These are phyloP conservation scores for Botrytis pseudocinerea DNA, from an alignment of 2,329 filamentous ascomycete species.

Conservation along the genomic window DNA sequence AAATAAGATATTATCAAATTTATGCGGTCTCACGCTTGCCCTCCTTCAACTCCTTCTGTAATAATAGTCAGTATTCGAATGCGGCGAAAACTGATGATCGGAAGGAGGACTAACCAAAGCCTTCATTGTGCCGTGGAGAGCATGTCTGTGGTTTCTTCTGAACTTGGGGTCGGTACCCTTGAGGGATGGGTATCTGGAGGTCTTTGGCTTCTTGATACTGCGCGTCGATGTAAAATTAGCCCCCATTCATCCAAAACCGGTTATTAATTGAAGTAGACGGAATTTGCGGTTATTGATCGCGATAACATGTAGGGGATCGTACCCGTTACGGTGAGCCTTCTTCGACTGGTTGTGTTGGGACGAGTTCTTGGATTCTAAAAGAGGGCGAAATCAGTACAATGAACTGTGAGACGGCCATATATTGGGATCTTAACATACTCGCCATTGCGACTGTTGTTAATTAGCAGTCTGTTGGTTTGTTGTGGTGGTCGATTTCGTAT, in stretches of 20 bases:
- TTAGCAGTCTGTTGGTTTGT: constrained; percentile 22
- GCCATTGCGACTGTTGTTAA: constrained; percentile 25
- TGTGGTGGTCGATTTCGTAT: constrained; percentile 14
- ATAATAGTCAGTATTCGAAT: constrained; percentile 24
- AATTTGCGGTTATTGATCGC: not conserved
- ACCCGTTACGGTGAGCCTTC: constrained; percentile 99
- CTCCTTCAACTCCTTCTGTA: constrained; percentile 95
- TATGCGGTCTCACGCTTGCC: constrained; percentile 89
- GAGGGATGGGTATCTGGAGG: constrained; percentile 96
- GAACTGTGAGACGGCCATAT: not conserved
- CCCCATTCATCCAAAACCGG: not conserved
- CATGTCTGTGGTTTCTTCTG: constrained; percentile 99
- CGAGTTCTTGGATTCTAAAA: constrained; percentile 92
- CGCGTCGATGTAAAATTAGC: constrained; percentile 26
- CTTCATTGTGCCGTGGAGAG: constrained; percentile 97
- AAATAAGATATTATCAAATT: constrained; percentile 41
- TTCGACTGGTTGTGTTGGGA: constrained; percentile 50
- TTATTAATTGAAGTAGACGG: not conserved
- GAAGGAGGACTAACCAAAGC: constrained; percentile 67
- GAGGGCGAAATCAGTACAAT: constrained; percentile 8
- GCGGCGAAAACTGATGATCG: constrained; percentile 7
- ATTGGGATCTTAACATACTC: constrained; percentile 18
- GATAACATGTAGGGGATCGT: constrained; percentile 40
- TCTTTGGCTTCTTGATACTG: constrained; percentile 99
- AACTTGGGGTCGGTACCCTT: constrained; percentile 99